Percentiles rank a stretch among this genome's conserved stretches.
These are phyloP conservation scores for Colletotrichum chlorophyti DNA, from an alignment of 2,329 filamentous ascomycete genomes.

Conservation along the genomic window DNA sequence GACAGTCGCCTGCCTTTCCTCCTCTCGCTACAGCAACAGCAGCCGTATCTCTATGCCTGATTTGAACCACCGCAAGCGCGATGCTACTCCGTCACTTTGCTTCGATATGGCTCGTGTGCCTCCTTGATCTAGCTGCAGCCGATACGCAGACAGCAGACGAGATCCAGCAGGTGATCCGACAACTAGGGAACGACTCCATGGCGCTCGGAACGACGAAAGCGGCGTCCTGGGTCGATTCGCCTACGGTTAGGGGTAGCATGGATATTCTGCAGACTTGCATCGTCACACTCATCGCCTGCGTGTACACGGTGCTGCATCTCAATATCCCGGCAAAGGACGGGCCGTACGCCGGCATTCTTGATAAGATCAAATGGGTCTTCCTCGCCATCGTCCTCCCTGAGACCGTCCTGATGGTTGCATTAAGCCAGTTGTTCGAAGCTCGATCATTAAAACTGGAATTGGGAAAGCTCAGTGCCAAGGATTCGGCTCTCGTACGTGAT, in stretches of 20 bases:
- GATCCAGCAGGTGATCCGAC: neutral
- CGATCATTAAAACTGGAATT: conserved; percentile 1
- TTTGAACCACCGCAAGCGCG: too few relatives aligned
- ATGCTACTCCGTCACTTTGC: too few relatives aligned
- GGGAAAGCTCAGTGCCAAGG: too few relatives aligned
- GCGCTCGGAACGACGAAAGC: neutral
- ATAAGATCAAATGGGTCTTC: conserved; percentile 38
- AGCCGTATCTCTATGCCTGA: too few relatives aligned
- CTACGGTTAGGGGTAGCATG: conserved; percentile 37
- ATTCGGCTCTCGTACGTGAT: too few relatives aligned
- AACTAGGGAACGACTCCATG: neutral
- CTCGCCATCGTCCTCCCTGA: conserved; percentile 41
- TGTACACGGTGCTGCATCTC: conserved; percentile 44
- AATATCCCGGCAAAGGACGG: conserved; percentile 38
- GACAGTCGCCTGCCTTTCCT: too few relatives aligned
- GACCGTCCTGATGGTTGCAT: conserved; percentile 35
- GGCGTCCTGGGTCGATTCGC: conserved; percentile 7
- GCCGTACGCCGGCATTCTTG: conserved; percentile 9
- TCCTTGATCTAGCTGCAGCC: neutral
- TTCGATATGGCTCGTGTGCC: too few relatives aligned
- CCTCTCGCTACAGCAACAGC: too few relatives aligned
- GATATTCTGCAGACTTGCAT: conserved; percentile 43
- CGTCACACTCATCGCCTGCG: conserved; percentile 41
- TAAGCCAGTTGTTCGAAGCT: conserved; percentile 29
- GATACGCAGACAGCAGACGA: neutral